Evolutionary conservation across 2,329 filamentous ascomycete species (phyloP).

Genomic region (Arthrobotrys conoides): DNA sequence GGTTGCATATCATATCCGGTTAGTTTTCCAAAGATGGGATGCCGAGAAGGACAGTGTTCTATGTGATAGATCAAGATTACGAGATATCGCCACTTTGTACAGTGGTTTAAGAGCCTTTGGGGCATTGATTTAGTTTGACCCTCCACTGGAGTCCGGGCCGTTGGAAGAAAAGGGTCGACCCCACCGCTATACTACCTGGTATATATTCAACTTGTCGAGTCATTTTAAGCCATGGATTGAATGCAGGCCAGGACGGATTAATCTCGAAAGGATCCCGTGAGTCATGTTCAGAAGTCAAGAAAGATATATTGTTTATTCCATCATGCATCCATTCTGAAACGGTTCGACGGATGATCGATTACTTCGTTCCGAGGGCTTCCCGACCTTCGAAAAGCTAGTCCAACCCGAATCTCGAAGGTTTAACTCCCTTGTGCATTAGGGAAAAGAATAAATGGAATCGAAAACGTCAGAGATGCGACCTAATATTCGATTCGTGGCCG

Average conservation of each 20-base stretch:
- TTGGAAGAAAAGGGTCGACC: neutral
- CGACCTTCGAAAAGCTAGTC: neutral
- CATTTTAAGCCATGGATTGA: too few relatives aligned
- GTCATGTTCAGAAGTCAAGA: neutral
- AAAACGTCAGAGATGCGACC: slow-evolving; percentile 1
- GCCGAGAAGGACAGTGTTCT: neutral
- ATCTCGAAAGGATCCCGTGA: neutral
- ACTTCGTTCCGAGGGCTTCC: slow-evolving; percentile 1
- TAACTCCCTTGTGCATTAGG: too few relatives aligned
- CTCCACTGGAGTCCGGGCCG: slow-evolving; percentile 7
- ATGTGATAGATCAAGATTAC: neutral
- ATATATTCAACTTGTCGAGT: neutral
- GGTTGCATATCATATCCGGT: neutral
- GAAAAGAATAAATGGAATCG: neutral
- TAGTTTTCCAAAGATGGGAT: slow-evolving; percentile 1
- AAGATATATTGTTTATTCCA: slow-evolving; percentile 3
- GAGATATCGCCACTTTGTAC: slow-evolving; percentile 11
- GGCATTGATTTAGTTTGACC: neutral
- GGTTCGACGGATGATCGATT: slow-evolving; percentile 10
- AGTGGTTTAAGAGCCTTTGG: neutral
- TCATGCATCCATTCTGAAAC: slow-evolving; percentile 7
- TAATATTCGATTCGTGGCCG: neutral
- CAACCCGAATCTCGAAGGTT: neutral
- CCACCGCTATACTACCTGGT: neutral
- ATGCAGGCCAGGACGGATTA: neutral